Evolutionary conservation across 2,329 filamentous ascomycete species (phyloP).

Genomic region (Sporothrix sp.): DNA sequence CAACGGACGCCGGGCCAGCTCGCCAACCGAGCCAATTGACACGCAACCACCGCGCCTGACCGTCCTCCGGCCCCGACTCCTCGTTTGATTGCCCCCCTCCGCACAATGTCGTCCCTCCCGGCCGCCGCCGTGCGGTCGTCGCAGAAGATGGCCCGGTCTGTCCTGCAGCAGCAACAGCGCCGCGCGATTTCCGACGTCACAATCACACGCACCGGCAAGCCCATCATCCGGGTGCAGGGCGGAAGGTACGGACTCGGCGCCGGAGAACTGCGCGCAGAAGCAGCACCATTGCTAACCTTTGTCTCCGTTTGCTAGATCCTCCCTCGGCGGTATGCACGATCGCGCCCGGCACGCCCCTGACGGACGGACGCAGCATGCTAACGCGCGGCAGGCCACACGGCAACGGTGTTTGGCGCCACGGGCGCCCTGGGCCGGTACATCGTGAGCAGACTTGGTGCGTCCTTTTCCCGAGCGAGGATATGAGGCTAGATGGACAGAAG

Average conservation of each 20-base stretch:
- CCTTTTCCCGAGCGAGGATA: not conserved
- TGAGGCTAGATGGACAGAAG: not conserved
- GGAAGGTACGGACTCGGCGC: slow-evolving; percentile 59
- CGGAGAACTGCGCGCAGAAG: not conserved
- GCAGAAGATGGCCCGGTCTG: slow-evolving; percentile 36
- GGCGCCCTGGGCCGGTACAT: slow-evolving; percentile 95
- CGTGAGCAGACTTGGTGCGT: slow-evolving; percentile 76
- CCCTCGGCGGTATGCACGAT: slow-evolving; percentile 62
- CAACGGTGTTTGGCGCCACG: slow-evolving; percentile 94
- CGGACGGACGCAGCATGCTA: not conserved
- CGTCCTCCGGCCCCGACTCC: not conserved
- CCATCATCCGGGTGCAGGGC: slow-evolving; percentile 78
- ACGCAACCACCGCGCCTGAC: slow-evolving; percentile 1
- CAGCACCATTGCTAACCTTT: slow-evolving; percentile 5
- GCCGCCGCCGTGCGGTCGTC: slow-evolving; percentile 47
- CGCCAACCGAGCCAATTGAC: slow-evolving; percentile 17
- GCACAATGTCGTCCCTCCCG: slow-evolving; percentile 18
- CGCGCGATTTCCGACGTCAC: slow-evolving; percentile 67
- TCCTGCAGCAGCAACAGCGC: slow-evolving; percentile 42
- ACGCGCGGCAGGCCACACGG: slow-evolving; percentile 65
- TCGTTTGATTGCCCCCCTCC: not conserved
- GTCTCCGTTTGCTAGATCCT: slow-evolving; percentile 47
- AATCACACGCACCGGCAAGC: slow-evolving; percentile 93
- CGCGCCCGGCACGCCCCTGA: not conserved
- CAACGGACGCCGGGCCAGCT: slow-evolving; percentile 16